Evolutionary conservation across 1,284 basidiomycete species (phyloP).

Genomic region (Cystobasidiaceae sp.): DNA sequence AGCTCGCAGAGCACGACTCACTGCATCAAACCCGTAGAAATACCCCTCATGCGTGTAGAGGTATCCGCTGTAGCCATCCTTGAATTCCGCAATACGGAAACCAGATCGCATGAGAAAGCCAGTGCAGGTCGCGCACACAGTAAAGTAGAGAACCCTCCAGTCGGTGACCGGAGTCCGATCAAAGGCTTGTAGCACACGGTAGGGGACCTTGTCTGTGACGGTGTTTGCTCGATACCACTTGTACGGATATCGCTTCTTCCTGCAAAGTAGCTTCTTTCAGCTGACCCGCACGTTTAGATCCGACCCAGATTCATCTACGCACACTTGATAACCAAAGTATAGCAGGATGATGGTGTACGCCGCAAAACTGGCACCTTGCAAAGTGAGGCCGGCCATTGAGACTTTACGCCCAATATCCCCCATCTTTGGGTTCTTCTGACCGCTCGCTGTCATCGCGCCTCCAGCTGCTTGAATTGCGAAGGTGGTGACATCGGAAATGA

Average conservation of each 20-base stretch:
- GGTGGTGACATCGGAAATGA: slow-evolving; percentile 9
- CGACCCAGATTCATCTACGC: not conserved
- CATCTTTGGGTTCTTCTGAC: slow-evolving; percentile 19
- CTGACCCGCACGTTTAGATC: too few species aligned
- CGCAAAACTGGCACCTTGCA: slow-evolving; percentile 12
- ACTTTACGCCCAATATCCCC: slow-evolving; percentile 19
- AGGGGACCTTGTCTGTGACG: not conserved
- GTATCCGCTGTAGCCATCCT: slow-evolving; percentile 16
- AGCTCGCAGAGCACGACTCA: not conserved
- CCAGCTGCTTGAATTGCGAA: slow-evolving; percentile 23
- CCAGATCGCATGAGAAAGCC: slow-evolving; percentile 13
- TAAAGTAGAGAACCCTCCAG: slow-evolving; percentile 15
- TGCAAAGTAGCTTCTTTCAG: not conserved
- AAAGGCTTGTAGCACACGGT: not conserved
- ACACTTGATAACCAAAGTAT: slow-evolving; percentile 15
- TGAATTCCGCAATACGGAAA: slow-evolving; percentile 20
- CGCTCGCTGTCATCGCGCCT: slow-evolving; percentile 12
- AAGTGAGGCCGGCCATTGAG: slow-evolving; percentile 10
- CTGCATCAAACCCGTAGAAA: slow-evolving; percentile 19
- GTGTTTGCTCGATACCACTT: slow-evolving; percentile 9
- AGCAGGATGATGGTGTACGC: slow-evolving; percentile 10
- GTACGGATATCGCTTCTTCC: slow-evolving; percentile 2
- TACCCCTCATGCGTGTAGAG: slow-evolving; percentile 11
- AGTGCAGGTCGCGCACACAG: not conserved
- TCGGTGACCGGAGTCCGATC: slow-evolving; percentile 3